Evolutionary conservation across 345 rosid species (phyloP), one percentile per base, ranked within the genome.

Genomic region (Syzygium aromaticum): DNA sequence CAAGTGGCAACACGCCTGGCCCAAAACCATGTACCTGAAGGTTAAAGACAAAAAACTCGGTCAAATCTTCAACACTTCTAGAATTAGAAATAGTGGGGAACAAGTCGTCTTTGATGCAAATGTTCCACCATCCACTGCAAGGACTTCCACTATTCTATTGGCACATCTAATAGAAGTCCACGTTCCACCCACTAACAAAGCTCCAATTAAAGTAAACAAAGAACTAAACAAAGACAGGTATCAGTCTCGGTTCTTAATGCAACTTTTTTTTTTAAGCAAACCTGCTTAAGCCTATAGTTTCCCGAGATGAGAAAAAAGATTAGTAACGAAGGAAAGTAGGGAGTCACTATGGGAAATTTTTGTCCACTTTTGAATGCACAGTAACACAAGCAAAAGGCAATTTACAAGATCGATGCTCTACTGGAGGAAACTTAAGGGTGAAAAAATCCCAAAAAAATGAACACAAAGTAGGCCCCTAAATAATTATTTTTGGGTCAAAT

Each of bases 1-100:
- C 3, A 98, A 91, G 86, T 96, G 96, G 90, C 96, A 93, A 86
- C 99, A 98, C 11, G 99, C 99, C 92, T 96, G 97, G 30, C 99
- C 99, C 63, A 96, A 86, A 53, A 96, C 94, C 89, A 91, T 86
- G 88, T 95, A 98, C 93, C 99, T 98, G 91, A 59, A 59, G 27
- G 27, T 59, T 59, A 7, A 14, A 30, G 8, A 84, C 43, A 54
- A 77, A 84, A 84, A 54, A 57, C 54, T 19, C 73, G 3, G 40
- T 88, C 23, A 61, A 43, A n/a, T 59, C 54, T n/a, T 52, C 30
- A 51, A 51, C 21, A 52, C 40, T 51, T 7, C 56, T 51, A 30
- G 56, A 84, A 84, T 11, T 23, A 22, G 16, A 12, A 61, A 19
- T 14, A 51, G 83, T 21, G 73, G 83, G 87, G 87, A 85, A 51